A percentile compares a stretch with the other conserved stretches of the same genome.
These are phyloP conservation scores for Casuarina cunninghamiana DNA, from an alignment of 306 rosid species.

Conservation along the genomic window DNA sequence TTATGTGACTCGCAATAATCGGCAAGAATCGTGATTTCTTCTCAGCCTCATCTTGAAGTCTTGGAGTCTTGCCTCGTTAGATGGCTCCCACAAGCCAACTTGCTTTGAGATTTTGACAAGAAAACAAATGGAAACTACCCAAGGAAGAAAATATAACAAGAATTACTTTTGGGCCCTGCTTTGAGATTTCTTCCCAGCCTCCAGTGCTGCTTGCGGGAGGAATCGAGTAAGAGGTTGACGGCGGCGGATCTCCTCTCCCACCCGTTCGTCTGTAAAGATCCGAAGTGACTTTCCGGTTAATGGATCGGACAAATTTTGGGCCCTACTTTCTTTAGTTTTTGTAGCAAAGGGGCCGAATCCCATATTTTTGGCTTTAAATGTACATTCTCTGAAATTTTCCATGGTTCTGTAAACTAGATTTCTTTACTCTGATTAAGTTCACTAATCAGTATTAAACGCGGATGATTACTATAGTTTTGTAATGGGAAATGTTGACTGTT, in stretches of 20 bases:
- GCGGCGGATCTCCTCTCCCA: slow-evolving; percentile 67
- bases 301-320: not conserved
- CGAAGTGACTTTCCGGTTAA: slow-evolving; percentile 13
- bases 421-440: too few relatives aligned
- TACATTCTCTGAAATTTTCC: not conserved
- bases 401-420: not conserved
- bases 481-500: too few relatives aligned
- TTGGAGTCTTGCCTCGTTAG: not conserved
- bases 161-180: slow-evolving; percentile 60
- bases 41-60: not conserved
- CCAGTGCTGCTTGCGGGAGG: slow-evolving; percentile 79
- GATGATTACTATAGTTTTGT: too few relatives aligned
- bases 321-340: slow-evolving; percentile 1
- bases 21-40: not conserved
- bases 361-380: not conserved
- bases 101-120: not conserved
- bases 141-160: not conserved
- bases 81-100: not conserved
- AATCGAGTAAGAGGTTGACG: slow-evolving; percentile 72
- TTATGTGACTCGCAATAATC: not conserved
- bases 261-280: slow-evolving; percentile 54
- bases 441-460: too few relatives aligned
- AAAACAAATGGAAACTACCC: not conserved
- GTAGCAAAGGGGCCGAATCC: slow-evolving; percentile 7
- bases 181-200: slow-evolving; percentile 67